Percentiles rank a stretch among this genome's conserved stretches.
These are phyloP conservation scores for Candida pseudoviswanathii DNA, from an alignment of 1,139 yeast species.

Conservation along the genomic window DNA sequence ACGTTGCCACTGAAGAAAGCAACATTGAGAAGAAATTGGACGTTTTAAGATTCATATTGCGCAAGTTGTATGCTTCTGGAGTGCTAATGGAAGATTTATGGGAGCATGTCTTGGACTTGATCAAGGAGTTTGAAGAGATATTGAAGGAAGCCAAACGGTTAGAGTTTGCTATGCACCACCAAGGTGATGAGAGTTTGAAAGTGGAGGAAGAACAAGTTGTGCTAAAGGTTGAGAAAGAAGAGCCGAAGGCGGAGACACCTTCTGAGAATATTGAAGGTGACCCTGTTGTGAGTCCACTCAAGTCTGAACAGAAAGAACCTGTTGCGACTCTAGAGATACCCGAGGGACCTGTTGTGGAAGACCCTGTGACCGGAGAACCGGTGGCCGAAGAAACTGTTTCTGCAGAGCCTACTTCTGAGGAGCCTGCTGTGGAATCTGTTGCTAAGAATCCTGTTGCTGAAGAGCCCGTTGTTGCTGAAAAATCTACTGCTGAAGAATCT, in stretches of 20 bases:
- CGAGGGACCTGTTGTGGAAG: too few relatives aligned
- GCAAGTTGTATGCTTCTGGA: slow-evolving; percentile 40
- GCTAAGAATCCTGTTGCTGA: too few relatives aligned
- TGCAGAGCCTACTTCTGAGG: too few relatives aligned
- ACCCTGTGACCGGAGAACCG: too few relatives aligned
- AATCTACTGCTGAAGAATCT: background rate
- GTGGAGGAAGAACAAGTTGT: background rate
- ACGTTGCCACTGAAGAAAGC: slow-evolving; percentile 16
- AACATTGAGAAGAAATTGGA: slow-evolving; percentile 24
- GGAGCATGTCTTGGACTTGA: slow-evolving; percentile 21
- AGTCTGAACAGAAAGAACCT: background rate
- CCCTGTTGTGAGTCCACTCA: background rate
- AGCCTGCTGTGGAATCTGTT: too few relatives aligned
- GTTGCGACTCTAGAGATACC: too few relatives aligned
- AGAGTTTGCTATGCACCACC: background rate
- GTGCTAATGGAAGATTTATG: slow-evolving; percentile 28
- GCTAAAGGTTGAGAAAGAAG: background rate
- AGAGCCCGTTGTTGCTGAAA: background rate
- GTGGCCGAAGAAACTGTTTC: too few relatives aligned
- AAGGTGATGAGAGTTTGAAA: background rate
- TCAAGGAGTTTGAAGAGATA: slow-evolving; percentile 17
- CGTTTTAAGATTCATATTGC: slow-evolving; percentile 26
- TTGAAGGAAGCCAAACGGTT: slow-evolving; percentile 1
- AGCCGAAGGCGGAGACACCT: background rate
- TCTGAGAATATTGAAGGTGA: background rate